These are phyloP conservation scores for Daldinia loculata DNA, from an alignment of 495 filamentous ascomycete genomes.

Conservation along the genomic window DNA sequence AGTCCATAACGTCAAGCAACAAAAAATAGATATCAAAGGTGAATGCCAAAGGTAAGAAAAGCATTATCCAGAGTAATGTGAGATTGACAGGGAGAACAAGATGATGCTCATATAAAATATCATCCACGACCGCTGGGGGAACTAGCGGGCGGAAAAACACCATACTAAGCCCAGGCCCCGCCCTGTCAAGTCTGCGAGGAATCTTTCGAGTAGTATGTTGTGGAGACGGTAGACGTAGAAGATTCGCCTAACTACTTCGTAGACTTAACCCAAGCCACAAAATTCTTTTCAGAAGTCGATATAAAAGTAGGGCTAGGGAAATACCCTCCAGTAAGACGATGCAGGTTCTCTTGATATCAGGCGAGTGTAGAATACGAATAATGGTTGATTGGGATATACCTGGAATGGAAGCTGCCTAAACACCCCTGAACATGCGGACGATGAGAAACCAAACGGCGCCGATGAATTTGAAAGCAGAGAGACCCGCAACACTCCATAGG, in stretches of 20 bases:
- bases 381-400: neutral
- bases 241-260: neutral
- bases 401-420: conserved; percentile 46
- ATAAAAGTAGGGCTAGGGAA: conserved; percentile 2
- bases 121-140: neutral
- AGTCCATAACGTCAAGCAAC: neutral
- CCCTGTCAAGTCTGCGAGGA: neutral
- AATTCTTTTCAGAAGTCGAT: neutral
- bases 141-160: conserved; percentile 11
- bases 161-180: neutral
- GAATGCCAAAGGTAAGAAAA: neutral
- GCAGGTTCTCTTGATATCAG: conserved; percentile 6
- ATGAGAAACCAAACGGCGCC: conserved; percentile 96
- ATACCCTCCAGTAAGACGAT: neutral
- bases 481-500: conserved; percentile 88
- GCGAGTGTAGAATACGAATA: conserved; percentile 1
- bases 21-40: neutral
- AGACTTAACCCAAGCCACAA: conserved; percentile 3
- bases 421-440: conserved; percentile 82
- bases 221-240: conserved; percentile 11
- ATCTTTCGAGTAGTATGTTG: neutral
- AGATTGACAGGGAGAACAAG: conserved; percentile 4
- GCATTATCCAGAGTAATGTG: neutral
- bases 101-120: conserved; percentile 5
- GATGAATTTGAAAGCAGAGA: conserved; percentile 88